Evolutionary conservation across 2,329 filamentous ascomycete species (phyloP), one percentile per base, ranked within the genome.

Genomic region (Gliomastix tumulicola): DNA sequence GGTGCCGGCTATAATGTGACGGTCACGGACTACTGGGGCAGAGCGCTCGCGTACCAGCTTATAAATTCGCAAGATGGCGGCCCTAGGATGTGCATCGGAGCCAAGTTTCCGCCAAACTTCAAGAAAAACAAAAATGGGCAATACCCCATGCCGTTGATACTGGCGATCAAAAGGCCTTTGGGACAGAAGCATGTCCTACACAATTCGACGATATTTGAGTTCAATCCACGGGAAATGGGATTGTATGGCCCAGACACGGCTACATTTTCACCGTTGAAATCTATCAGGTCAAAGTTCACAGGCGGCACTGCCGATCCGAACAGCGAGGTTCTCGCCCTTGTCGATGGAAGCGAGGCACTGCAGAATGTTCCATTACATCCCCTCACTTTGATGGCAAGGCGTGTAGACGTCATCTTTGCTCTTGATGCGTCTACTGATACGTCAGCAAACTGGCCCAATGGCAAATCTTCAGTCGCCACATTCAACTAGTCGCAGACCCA

Each of bases 351-450:
- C 9, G 75, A 84, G 49, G 85, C 90, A 55, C 54, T 76, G 2
- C 82, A 94, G 50, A 92, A 92, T 53, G 78, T 92, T 30, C 86
- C 87, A 2, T 61, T 90, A 0, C 76, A 88, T 51, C 86, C 86
- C 1, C 69, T 90, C 7, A 84, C 88, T 44, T 82, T 89, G 49
- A 82, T 83, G 0, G 51, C 65, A n/a, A 80, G 86, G 28, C 52
- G 70, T 13, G 76, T 92, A 25, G 87, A 92, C 52, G 82, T 89
- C 23, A 82, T 92, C 51, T 89, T 90, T 51, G 84, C 86, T 3
- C 65, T 89, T 30, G 87, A 92, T 54, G 79, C 78, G 5, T 88
- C 82, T 2, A 84, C 84, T 3, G 86, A 92, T 54, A 87, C 78
- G 0, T 59, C 55, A 2, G 68, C 68, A 34, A 70, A 65, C 57